These are phyloP conservation scores for Sutorius eximius DNA, from an alignment of 1,284 basidiomycete genomes.

Conservation along the genomic window DNA sequence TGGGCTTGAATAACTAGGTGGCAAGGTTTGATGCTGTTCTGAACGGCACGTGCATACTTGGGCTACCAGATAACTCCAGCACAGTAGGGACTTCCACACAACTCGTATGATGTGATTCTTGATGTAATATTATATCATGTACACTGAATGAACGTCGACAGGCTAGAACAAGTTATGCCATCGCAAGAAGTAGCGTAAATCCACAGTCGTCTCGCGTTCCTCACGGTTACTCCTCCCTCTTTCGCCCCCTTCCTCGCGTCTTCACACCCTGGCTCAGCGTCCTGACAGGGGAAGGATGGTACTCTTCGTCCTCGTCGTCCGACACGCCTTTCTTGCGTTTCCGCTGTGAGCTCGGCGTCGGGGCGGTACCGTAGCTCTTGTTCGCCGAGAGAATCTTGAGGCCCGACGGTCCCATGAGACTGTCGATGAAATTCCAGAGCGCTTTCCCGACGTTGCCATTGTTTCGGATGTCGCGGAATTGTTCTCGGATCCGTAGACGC, in stretches of 20 bases:
- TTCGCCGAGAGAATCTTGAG: slow-evolving; percentile 26
- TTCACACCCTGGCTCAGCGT: slow-evolving; percentile 35
- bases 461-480: slow-evolving; percentile 59
- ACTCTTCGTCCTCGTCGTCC: slow-evolving; percentile 47
- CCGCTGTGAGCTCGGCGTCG: slow-evolving; percentile 28
- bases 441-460: slow-evolving; percentile 53
- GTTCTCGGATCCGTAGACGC: slow-evolving; percentile 50
- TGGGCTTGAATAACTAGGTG: slow-evolving; percentile 43
- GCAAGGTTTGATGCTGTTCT: background rate
- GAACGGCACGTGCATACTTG: background rate
- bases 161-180: background rate
- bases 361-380: slow-evolving; percentile 1
- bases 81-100: background rate
- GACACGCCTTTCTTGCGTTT: slow-evolving; percentile 29
- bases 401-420: slow-evolving; percentile 38
- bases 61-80: background rate
- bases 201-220: background rate
- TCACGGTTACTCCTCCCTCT: slow-evolving; percentile 7
- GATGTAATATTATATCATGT: background rate
- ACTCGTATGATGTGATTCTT: background rate
- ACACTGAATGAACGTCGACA: background rate
- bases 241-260: slow-evolving; percentile 38
- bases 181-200: background rate
- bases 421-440: slow-evolving; percentile 56
- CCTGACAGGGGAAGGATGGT: slow-evolving; percentile 43